Evolutionary conservation across 495 filamentous ascomycete species (phyloP).

Genomic region (Trichocladium uniseriatum): DNA sequence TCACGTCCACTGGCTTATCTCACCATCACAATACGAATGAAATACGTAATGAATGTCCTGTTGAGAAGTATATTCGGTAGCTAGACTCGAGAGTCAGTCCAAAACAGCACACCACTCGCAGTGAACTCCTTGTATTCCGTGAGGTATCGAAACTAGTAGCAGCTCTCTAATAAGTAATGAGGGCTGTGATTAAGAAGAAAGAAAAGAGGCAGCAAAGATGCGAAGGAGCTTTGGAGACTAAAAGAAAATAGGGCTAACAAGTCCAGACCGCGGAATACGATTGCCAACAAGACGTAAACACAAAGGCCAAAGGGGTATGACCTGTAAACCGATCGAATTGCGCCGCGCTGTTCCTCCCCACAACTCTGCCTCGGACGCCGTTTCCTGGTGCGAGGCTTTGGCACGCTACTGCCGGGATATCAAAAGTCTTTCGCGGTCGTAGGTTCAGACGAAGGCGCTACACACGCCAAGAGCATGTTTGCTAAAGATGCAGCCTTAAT

Average conservation of each 20-base stretch:
- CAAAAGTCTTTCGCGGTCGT: slow-evolving; percentile 11
- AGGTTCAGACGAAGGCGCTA: background rate
- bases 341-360: slow-evolving; percentile 17
- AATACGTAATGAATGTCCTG: too few species aligned
- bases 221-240: slow-evolving; percentile 28
- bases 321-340: slow-evolving; percentile 17
- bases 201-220: slow-evolving; percentile 17
- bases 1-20: too few species aligned
- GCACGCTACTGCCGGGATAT: slow-evolving; percentile 16
- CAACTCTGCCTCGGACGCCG: slow-evolving; percentile 9
- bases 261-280: slow-evolving; percentile 22
- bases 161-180: slow-evolving; percentile 37
- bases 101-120: too few species aligned
- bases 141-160: slow-evolving; percentile 38
- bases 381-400: background rate
- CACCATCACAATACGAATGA: too few species aligned
- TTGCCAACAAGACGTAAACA: slow-evolving; percentile 25
- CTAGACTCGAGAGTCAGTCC: background rate
- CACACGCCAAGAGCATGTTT: background rate
- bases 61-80: too few species aligned
- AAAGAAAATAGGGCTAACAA: slow-evolving; percentile 25
- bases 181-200: slow-evolving; percentile 31
- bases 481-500: slow-evolving; percentile 40
- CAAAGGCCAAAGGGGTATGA: slow-evolving; percentile 24
- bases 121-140: background rate